Evolutionary conservation across 2,329 filamentous ascomycete species (phyloP).

Genomic region (Pyrenophora tritici-repentis): DNA sequence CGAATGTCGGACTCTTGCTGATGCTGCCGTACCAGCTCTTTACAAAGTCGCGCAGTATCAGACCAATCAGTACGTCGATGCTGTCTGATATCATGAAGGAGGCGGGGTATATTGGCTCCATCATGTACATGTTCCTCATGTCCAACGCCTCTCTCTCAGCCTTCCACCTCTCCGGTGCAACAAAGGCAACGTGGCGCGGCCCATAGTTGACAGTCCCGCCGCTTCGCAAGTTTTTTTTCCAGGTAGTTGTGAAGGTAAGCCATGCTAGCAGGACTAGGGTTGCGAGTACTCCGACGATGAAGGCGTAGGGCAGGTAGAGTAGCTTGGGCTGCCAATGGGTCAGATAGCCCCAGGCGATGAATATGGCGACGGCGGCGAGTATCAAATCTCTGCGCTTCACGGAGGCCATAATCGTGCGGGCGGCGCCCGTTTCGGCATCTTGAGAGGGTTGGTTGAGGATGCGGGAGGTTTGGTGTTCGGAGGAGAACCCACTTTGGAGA

Average conservation of each 20-base stretch:
- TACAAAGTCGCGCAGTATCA: slow-evolving; percentile 83
- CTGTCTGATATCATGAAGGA: slow-evolving; percentile 79
- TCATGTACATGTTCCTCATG: slow-evolving; percentile 67
- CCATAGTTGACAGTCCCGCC: slow-evolving; percentile 49
- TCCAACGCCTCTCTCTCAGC: slow-evolving; percentile 70
- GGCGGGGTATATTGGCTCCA: slow-evolving; percentile 71
- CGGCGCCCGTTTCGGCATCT: slow-evolving; percentile 45
- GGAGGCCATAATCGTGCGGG: slow-evolving; percentile 68
- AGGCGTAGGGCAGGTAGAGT: slow-evolving; percentile 84
- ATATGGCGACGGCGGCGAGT: slow-evolving; percentile 69
- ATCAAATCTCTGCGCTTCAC: slow-evolving; percentile 71
- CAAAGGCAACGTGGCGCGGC: slow-evolving; percentile 59
- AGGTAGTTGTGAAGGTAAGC: slow-evolving; percentile 64
- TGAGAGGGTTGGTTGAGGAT: slow-evolving; percentile 25
- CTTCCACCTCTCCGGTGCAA: slow-evolving; percentile 68
- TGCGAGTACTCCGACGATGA: slow-evolving; percentile 68
- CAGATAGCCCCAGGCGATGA: slow-evolving; percentile 86
- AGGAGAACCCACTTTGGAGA: slow-evolving; percentile 18
- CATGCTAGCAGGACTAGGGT: slow-evolving; percentile 61
- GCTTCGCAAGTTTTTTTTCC: slow-evolving; percentile 50
- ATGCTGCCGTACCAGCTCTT: slow-evolving; percentile 87
- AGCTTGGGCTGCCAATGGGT: slow-evolving; percentile 82
- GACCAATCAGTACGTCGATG: slow-evolving; percentile 76
- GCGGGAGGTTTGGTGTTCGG: slow-evolving; percentile 24
- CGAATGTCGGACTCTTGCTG: slow-evolving; percentile 77